Percentiles rank a stretch among this genome's conserved stretches.
Conservation (phyloP, 2,329 filamentous ascomycete species). For the Metarhizium rileyi region DNA sequence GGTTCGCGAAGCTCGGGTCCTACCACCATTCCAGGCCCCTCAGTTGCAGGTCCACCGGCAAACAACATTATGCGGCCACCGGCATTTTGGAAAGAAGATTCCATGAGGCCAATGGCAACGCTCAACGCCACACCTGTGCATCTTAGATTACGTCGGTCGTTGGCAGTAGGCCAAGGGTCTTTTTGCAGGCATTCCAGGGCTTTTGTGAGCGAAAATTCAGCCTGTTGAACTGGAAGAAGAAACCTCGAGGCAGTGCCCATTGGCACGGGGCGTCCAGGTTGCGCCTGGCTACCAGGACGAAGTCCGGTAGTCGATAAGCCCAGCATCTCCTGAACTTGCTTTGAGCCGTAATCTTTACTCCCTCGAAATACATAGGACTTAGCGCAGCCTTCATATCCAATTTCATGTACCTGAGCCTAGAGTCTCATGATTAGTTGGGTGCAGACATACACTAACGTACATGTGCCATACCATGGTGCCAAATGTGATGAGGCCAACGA, state of each 20-base stretch:
- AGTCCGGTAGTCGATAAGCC: conserved; percentile 65
- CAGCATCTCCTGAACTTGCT: conserved; percentile 99
- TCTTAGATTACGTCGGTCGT: conserved; percentile 79
- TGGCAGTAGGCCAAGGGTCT: conserved; percentile 95
- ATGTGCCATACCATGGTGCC: conserved; percentile 69
- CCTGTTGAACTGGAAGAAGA: conserved; percentile 86
- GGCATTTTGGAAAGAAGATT: conserved; percentile 91
- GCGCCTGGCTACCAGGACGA: conserved; percentile 64
- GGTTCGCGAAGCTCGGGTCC: conserved; percentile 91
- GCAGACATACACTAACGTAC: conserved; percentile 9
- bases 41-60: conserved; percentile 85
- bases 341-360: conserved; percentile 95
- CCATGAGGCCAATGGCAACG: conserved; percentile 83
- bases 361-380: conserved; percentile 98
- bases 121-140: conserved; percentile 96
- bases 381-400: conserved; percentile 94
- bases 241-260: conserved; percentile 82
- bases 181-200: conserved; percentile 90
- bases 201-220: conserved; percentile 95
- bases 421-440: background rate
- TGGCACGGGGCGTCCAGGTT: conserved; percentile 64
- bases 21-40: conserved; percentile 94
- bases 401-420: conserved; percentile 84
- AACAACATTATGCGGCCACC: conserved; percentile 97
- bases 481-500: conserved; percentile 77